Evolutionary conservation across 805 yeast species (phyloP).

Genomic region (Candida berthetii): DNA sequence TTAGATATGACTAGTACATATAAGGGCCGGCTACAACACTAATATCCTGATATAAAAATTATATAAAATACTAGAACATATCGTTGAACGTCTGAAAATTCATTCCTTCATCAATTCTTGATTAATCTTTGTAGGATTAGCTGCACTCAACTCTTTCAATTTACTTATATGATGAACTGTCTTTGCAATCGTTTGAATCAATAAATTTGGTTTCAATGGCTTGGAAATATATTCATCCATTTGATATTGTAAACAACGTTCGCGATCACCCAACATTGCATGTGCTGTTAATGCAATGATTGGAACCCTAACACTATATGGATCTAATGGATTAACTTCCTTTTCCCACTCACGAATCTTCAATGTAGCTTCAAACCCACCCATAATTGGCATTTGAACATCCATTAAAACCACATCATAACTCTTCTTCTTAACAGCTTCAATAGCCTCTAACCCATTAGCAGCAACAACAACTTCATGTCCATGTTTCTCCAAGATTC

Average conservation of each 20-base stretch:
- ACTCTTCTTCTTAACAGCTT: conserved; percentile 58
- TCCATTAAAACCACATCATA: conserved; percentile 88
- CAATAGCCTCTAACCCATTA: conserved; percentile 78
- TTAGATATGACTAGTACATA: no score
- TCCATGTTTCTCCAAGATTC: conserved; percentile 80
- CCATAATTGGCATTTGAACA: conserved; percentile 94
- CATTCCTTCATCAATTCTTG: background rate
- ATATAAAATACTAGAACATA: no score
- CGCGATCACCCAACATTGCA: conserved; percentile 92
- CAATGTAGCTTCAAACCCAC: conserved; percentile 88
- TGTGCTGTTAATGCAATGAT: conserved; percentile 89
- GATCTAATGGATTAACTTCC: conserved; percentile 65
- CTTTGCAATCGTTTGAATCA: conserved; percentile 75
- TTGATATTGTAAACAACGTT: conserved; percentile 77
- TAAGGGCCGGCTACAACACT: no score
- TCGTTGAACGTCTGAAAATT: no score
- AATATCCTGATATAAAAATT: no score
- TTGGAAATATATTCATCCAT: conserved; percentile 91
- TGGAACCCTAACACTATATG: conserved; percentile 71
- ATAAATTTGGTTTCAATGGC: conserved; percentile 73
- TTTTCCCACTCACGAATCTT: conserved; percentile 85
- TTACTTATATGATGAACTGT: conserved; percentile 65
- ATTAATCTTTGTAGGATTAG: conserved; percentile 4
- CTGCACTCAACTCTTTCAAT: conserved; percentile 41
- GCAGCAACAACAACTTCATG: conserved; percentile 82